Evolutionary conservation across 768 basidiomycete species (phyloP).

Genomic region (Psilocybe subaeruginosa): DNA sequence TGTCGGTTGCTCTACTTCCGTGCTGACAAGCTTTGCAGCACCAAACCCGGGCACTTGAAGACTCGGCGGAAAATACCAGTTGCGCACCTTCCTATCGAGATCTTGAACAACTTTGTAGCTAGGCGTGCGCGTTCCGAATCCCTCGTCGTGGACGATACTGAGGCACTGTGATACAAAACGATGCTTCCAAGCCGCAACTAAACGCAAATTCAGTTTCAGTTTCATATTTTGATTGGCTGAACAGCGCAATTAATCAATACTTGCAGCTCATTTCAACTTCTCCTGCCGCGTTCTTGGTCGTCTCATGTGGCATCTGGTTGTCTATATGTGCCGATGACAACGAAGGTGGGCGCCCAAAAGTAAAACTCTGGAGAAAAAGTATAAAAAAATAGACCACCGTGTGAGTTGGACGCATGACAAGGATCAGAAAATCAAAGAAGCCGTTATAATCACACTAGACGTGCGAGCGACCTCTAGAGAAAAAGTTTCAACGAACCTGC

Average conservation of each 20-base stretch:
- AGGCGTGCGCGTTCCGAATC: constrained; percentile 64
- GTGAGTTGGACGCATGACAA: constrained; percentile 1
- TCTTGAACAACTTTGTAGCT: constrained; percentile 65
- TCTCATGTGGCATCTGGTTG: constrained; percentile 52
- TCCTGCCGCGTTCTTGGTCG: constrained; percentile 44
- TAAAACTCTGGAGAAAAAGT: constrained; percentile 53
- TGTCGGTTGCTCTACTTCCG: constrained; percentile 47
- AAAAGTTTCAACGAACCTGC: constrained; percentile 49
- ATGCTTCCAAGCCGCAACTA: constrained; percentile 74
- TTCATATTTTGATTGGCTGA: neutral
- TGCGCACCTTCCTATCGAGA: constrained; percentile 67
- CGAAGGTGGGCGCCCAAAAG: constrained; percentile 73
- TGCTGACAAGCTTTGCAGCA: constrained; percentile 40
- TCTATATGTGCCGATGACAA: constrained; percentile 60
- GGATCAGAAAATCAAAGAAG: neutral
- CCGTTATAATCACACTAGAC: neutral
- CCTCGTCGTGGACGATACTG: constrained; percentile 66
- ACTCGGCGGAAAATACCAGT: constrained; percentile 65
- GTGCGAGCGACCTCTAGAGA: neutral
- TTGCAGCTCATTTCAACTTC: constrained; percentile 67
- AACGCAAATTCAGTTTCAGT: constrained; percentile 5
- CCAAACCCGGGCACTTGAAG: constrained; percentile 68
- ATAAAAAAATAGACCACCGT: constrained; percentile 4
- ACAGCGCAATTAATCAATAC: constrained; percentile 25
- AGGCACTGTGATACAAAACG: constrained; percentile 64